Conservation (phyloP, 129 eudicot species). For the Gnaphalium uliginosum region DNA sequence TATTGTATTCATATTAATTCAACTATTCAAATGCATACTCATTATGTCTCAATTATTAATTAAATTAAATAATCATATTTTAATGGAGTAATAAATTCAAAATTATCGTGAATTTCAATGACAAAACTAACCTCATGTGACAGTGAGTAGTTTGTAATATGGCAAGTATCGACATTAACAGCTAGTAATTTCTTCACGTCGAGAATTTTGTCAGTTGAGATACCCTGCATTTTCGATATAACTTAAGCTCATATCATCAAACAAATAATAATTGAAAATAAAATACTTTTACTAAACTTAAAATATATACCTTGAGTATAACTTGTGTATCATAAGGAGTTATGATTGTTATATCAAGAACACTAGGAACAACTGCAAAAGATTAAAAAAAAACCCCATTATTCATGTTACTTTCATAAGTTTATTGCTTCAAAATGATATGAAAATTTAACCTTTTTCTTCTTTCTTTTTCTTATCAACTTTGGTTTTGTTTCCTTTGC, state of each 20-base stretch:
- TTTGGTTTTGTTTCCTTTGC: slow-evolving; percentile 78
- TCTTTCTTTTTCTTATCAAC: slow-evolving; percentile 89
- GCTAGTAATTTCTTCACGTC: slow-evolving; percentile 89
- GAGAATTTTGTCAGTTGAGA: slow-evolving; percentile 85
- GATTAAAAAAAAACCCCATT: neutral
- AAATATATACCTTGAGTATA: slow-evolving; percentile 64
- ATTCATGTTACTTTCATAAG: neutral
- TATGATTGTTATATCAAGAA: slow-evolving; percentile 73
- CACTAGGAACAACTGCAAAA: slow-evolving; percentile 83
- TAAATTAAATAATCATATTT: neutral
- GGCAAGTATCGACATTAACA: slow-evolving; percentile 87
- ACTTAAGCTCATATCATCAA: slow-evolving; percentile 11
- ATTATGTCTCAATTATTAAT: neutral
- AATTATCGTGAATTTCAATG: slow-evolving; percentile 11
- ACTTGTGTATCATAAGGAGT: slow-evolving; percentile 90
- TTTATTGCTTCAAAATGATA: neutral
- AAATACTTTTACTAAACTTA: no score
- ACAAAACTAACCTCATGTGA: slow-evolving; percentile 70
- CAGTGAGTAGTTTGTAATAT: slow-evolving; percentile 80
- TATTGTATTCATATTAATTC: neutral
- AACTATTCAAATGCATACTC: neutral
- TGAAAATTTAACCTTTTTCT: slow-evolving; percentile 68
- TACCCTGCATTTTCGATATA: slow-evolving; percentile 63
- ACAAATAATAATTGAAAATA: neutral
- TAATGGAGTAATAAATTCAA: neutral